Percentiles rank a stretch among this genome's conserved stretches.
Evolutionary conservation across 2,329 filamentous ascomycete species (phyloP).

Genomic region (Graphilbum ipis-grandicollis): DNA sequence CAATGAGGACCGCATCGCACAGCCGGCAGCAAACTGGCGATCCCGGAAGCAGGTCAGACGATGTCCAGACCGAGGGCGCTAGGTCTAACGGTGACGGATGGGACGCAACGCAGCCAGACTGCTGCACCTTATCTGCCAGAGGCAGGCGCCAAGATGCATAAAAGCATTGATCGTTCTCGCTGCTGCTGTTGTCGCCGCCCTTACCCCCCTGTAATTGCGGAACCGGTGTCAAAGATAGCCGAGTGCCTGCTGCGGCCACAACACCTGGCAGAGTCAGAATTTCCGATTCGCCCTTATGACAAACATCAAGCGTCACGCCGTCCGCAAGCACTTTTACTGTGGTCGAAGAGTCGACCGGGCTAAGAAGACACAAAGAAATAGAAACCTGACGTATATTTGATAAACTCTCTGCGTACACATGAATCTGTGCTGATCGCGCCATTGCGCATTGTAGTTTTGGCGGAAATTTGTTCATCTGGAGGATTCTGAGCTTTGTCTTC

Average conservation of each 20-base stretch:
- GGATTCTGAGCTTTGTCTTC: too few species aligned
- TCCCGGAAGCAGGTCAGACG: constrained; percentile 24
- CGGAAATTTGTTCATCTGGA: too few species aligned
- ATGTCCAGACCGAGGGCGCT: constrained; percentile 40
- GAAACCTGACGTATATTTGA: constrained; percentile 48
- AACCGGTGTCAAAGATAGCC: constrained; percentile 13
- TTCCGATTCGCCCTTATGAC: constrained; percentile 22
- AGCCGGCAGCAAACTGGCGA: constrained; percentile 24
- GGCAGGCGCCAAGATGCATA: constrained; percentile 33
- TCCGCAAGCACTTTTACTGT: constrained; percentile 24
- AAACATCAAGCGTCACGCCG: constrained; percentile 27
- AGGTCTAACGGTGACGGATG: constrained; percentile 8
- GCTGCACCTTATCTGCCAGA: constrained; percentile 7
- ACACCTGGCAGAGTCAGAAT: constrained; percentile 25
- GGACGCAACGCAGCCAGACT: constrained; percentile 7
- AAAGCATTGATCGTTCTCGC: not conserved
- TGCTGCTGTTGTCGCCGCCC: constrained; percentile 9
- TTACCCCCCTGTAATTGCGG: constrained; percentile 20
- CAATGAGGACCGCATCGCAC: constrained; percentile 22
- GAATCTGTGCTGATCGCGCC: too few species aligned
- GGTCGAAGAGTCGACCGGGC: constrained; percentile 24
- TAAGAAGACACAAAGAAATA: constrained; percentile 32
- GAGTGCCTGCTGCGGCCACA: constrained; percentile 14
- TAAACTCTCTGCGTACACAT: constrained; percentile 47
- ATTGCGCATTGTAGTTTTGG: not conserved